Evolutionary conservation across 306 rosid genomes (phyloP), one percentile per base, ranked within the genome.

Genomic region (Crotalaria pallida): DNA sequence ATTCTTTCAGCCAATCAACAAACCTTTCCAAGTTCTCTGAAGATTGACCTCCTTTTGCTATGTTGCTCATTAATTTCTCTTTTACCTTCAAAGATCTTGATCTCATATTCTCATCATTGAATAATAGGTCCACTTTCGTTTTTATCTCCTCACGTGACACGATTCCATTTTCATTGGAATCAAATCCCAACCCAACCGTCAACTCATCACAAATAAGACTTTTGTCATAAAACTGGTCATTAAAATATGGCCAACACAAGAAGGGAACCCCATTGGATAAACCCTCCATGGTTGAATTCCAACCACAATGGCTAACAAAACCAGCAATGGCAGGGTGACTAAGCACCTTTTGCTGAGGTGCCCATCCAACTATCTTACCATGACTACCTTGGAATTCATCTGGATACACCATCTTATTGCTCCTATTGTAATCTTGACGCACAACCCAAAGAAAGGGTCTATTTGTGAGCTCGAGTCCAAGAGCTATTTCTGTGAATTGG

Each of bases 291-390:
- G 53, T 33, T 12, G 87, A 86, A 49, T 83, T 86, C 87, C 85
- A 86, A 41, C 87, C 87, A 49, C 87, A 88, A 34, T 85, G 86
- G 59, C 75, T 83, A 10, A 85, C 6, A 21, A 88, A 83, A 26
- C 83, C 76, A 36, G 84, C 85, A 4, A 80, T 34, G 17, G 84
- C 58, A 41, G 82, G 80, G 69, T 84, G 88, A 0, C 31, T 43
- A 17, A 84, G 53, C 1, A 66, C 85, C 52, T 71, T 79, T 23
- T 55, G 75, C 40, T 88, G 88, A 12, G 89, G 86, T 0, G 82
- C 77, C 89, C 85, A 83, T 10, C 44, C 21, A 17, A 83, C 69
- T 0, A 86, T 38, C 29, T 62, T 57, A 3, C 81, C 90, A 17
- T 47, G 13, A 41, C 17, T 52, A 19, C 72, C 82, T 1, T 2